Base-by-base conservation (phyloP, 345 rosid species). In the Salix brachista region DNA sequence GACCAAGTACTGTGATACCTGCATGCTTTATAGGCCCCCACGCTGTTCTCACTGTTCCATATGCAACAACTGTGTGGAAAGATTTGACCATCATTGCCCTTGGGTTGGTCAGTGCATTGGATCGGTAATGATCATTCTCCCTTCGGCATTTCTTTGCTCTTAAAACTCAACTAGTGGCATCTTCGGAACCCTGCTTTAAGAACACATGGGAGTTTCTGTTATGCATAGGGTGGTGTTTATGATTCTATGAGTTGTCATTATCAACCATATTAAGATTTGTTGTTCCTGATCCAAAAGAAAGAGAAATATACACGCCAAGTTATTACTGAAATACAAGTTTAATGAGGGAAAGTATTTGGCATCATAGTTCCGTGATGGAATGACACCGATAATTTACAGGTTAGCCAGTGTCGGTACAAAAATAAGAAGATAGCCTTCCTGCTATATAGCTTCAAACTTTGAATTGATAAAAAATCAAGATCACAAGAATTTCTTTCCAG, bases 31-130 rank as follows among this genome's bases (percentile, higher is more conserved):
- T 74, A 88, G 99, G 80, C 99, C 96, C 68, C 97, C 94, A 19
- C 95, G 99, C n/a, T 91, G 94, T 86, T 96, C 99, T 87, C 99
- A 96, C 83, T 96, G 99, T 79, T 94, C 99, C 1, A 91, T 90
- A 83, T 96, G 99, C 80, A 91, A 96, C 77, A 96, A 94, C 84
- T 96, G 99, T 64, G 96, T 96, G n/a, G 88, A 96, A 71, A 91
- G 87, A 75, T 96, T 94, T 69, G 99, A 96, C 73, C 99, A 96
- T 77, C 99, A 96, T 82, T 96, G 99, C 85, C 98, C 99, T 85
- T 96, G 99, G 99, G 97, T 96, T 87, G 98, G 99, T 73, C 99
- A 96, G 71, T 96, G 99, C 84, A 90, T 96, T 73, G 98, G 99
- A 85, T 74, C 88, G 94, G 99, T 96, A 92, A 88, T 78, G 23